Conservation (phyloP, 495 filamentous ascomycete genomes). For the Friedmanniomyces simplex region DNA sequence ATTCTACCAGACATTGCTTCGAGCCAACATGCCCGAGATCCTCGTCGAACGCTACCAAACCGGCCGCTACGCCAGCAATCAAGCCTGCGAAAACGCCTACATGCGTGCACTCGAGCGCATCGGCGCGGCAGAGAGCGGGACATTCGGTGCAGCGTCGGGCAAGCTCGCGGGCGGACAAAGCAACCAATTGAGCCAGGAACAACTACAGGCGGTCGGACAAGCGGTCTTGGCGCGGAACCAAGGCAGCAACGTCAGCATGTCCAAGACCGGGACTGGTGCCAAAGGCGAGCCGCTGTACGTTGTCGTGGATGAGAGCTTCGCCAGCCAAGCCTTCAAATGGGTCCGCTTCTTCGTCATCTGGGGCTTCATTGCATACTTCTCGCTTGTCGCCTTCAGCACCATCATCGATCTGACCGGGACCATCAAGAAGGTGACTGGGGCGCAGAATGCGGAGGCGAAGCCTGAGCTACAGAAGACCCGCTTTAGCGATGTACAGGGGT, state of each 20-base stretch:
- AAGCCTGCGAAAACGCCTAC: conserved; percentile 62
- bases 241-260: conserved; percentile 54
- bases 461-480: conserved; percentile 81
- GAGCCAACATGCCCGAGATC: conserved; percentile 84
- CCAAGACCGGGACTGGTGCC: conserved; percentile 49
- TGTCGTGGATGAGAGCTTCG: conserved; percentile 84
- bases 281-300: conserved; percentile 82
- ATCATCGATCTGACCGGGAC: conserved; percentile 66
- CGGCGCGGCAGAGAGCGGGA: conserved; percentile 41
- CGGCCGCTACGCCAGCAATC: conserved; percentile 70
- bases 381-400: conserved; percentile 63
- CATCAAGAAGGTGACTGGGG: conserved; percentile 64
- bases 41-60: conserved; percentile 80
- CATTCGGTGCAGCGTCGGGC: conserved; percentile 4
- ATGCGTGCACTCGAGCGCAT: conserved; percentile 60
- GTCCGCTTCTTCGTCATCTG: conserved; percentile 75
- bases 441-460: conserved; percentile 69
- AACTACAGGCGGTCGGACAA: conserved; percentile 76
- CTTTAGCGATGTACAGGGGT: conserved; percentile 92
- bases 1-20: conserved; percentile 85
- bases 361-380: conserved; percentile 60
- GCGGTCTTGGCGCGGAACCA: conserved; percentile 67
- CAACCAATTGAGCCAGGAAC: conserved; percentile 37
- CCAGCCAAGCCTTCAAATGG: conserved; percentile 76
- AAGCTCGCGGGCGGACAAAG: conserved; percentile 3